Evolutionary conservation across 2,329 filamentous ascomycete species (phyloP), one percentile per base, ranked within the genome.

Genomic region (Bipolaris victoriae): DNA sequence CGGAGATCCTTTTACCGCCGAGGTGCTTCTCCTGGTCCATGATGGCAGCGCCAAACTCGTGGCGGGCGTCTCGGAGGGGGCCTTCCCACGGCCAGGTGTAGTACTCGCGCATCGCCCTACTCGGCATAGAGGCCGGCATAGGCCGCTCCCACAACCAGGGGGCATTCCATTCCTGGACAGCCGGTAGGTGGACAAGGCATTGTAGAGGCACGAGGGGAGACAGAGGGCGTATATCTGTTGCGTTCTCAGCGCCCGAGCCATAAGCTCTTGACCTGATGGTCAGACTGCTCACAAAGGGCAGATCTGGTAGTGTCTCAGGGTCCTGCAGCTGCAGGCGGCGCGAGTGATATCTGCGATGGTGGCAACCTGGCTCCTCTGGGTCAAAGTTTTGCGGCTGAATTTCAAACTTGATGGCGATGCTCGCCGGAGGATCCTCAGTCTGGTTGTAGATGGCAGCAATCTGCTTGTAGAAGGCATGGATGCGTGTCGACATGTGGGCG

Each of bases 141-240:
- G 59, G 56, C 31, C 56, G 56, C 49, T 59, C 59, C 56, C 52
- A 61, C 18, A 61, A 52, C 56, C 52, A 61, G 5, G 33, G 49
- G 37, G 49, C 56, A 51, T 53, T 53, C 56, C 59, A 61, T 24
- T 54, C 49, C 54, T 61, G 45, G 3, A 56, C 31, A 29, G 35
- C 45, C 20, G 52, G 52, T 24, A 59, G 41, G 46, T 61, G 56
- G 10, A 59, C 52, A 36, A 61, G 59, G 49, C 56, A 59, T 41
- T 61, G 56, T 36, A 59, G 49, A 36, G 49, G 59, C 35, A 52
- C 49, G n/a, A 61, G 52, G 49, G 56, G 52, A 51, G 59, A 61
- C 24, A 61, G 59, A 53, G 59, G 58, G 22, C 58, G 58, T 61
- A 58, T 61, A 35, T 61, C 47, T 61, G n/a, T 35, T 4, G 58